These are phyloP conservation scores for Aspergillus baeticus DNA, from an alignment of 495 filamentous ascomycete species.

Conservation along the genomic window DNA sequence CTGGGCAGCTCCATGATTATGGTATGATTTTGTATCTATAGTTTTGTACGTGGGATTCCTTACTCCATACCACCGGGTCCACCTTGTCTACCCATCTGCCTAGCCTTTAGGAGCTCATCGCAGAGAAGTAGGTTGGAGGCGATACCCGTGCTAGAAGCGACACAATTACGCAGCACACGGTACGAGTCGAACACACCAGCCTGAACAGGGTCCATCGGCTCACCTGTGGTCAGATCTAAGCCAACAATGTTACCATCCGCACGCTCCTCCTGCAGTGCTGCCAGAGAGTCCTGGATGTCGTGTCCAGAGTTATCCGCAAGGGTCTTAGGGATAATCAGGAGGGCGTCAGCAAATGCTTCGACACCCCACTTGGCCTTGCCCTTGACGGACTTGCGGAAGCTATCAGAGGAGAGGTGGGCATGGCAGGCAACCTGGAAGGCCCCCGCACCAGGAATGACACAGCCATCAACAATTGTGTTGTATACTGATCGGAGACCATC, in stretches of 20 bases:
- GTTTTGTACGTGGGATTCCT: constrained; percentile 34
- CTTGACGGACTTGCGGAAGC: constrained; percentile 83
- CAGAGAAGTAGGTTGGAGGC: constrained; percentile 93
- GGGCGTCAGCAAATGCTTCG: constrained; percentile 88
- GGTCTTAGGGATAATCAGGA: constrained; percentile 94
- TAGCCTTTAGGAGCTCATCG: constrained; percentile 94
- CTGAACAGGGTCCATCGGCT: constrained; percentile 94
- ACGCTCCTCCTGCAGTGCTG: constrained; percentile 80
- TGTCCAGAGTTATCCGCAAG: constrained; percentile 94
- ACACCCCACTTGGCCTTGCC: constrained; percentile 97
- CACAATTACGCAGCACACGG: constrained; percentile 87
- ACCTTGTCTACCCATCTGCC: constrained; percentile 73
- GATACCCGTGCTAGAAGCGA: constrained; percentile 92
- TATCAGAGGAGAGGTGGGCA: constrained; percentile 79
- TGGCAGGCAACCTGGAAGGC: constrained; percentile 96
- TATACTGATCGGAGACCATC: constrained; percentile 94
- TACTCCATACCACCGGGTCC: constrained; percentile 46
- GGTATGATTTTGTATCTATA: constrained; percentile 10
- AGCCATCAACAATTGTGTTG: constrained; percentile 97
- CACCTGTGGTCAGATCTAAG: constrained; percentile 78
- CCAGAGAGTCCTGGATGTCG: constrained; percentile 91
- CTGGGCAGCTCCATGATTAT: not conserved
- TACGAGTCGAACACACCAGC: constrained; percentile 95
- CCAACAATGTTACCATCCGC: constrained; percentile 83
- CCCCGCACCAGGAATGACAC: constrained; percentile 90